Evolutionary conservation across 306 rosid genomes (phyloP).

Genomic region (Ochetophila trinervis): DNA sequence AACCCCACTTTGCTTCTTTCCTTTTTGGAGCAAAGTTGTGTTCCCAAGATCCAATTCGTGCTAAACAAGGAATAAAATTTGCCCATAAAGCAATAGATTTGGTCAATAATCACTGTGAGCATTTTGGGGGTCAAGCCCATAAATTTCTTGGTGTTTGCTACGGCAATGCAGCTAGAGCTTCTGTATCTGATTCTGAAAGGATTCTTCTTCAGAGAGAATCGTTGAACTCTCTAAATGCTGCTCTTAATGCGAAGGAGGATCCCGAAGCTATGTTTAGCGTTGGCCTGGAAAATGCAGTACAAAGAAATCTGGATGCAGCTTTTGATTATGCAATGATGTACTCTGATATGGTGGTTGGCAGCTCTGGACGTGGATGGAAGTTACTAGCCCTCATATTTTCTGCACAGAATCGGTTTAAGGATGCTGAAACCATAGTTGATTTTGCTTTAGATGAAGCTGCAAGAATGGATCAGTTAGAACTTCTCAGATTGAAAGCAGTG

Average conservation of each 20-base stretch:
- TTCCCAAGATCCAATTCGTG: slow-evolving; percentile 51
- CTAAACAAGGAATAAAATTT: slow-evolving; percentile 56
- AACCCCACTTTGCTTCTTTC: slow-evolving; percentile 59
- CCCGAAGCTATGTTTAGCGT: slow-evolving; percentile 60
- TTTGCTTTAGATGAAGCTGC: slow-evolving; percentile 77
- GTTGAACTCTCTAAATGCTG: slow-evolving; percentile 57
- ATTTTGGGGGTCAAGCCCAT: slow-evolving; percentile 52
- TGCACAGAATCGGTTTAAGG: slow-evolving; percentile 69
- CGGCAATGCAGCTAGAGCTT: slow-evolving; percentile 68
- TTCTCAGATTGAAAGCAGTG: slow-evolving; percentile 77
- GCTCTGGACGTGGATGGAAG: slow-evolving; percentile 69
- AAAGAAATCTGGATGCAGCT: slow-evolving; percentile 71
- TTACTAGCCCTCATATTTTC: slow-evolving; percentile 72
- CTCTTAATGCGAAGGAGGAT: slow-evolving; percentile 34
- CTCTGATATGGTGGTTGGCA: slow-evolving; percentile 57
- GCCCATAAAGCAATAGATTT: slow-evolving; percentile 41
- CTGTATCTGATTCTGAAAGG: slow-evolving; percentile 78
- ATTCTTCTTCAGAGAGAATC: slow-evolving; percentile 54
- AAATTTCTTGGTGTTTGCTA: slow-evolving; percentile 73
- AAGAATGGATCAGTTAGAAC: slow-evolving; percentile 65
- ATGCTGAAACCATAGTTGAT: slow-evolving; percentile 74
- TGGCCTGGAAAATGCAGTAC: slow-evolving; percentile 75
- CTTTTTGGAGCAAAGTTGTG: slow-evolving; percentile 72
- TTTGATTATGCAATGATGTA: slow-evolving; percentile 52
- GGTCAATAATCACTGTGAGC: slow-evolving; percentile 48